Evolutionary conservation across 768 basidiomycete genomes (phyloP), one percentile per base, ranked within the genome.

Genomic region (Pisolithus tinctorius): DNA sequence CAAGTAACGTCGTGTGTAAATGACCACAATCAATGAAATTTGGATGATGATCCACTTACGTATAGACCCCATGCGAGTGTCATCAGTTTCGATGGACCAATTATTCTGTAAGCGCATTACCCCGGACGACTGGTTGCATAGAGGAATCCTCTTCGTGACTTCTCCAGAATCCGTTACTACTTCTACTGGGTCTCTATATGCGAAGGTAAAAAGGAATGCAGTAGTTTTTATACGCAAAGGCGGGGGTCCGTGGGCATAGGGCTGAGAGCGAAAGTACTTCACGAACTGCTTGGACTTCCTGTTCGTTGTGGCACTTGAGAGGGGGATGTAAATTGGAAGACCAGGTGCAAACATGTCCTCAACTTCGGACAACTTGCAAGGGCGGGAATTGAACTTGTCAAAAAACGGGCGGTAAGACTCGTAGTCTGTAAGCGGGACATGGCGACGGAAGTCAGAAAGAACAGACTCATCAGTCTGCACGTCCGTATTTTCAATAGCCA

Each of bases 321-420:
- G 26, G 5, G 60, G 60, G 30, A 64, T 40, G 27, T 57, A 63
- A 40, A 36, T 54, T n/a, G 62, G 62, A 13, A 63, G 25, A 0
- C 62, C 62, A 2, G 60, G 60, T 1, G 62, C 54, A 45, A 63
- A 56, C 55, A 63, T 50, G 47, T 61, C 52, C 40, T 51, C 51
- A 49, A 57, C 52, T n/a, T 63, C 62, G 16, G 36, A 23, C 20
- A 45, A 45, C n/a, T 27, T n/a, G 7, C 53, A 25, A 16, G 47
- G 31, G 38, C 14, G 51, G 10, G 31, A 27, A 40, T 50, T 47
- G 20, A 63, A 47, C 34, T 34, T 52, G 47, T 41, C 31, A 36
- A 63, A 3, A n/a, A 53, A 57, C 0, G 59, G 57, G 26, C 56
- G 51, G 44, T 59, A 63, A 29, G 59, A 31, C 14, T 61, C 62